phyloP scores from a whole-genome alignment of 2,329 filamentous ascomycete species.

The Microdochium bolleyi region DNA sequence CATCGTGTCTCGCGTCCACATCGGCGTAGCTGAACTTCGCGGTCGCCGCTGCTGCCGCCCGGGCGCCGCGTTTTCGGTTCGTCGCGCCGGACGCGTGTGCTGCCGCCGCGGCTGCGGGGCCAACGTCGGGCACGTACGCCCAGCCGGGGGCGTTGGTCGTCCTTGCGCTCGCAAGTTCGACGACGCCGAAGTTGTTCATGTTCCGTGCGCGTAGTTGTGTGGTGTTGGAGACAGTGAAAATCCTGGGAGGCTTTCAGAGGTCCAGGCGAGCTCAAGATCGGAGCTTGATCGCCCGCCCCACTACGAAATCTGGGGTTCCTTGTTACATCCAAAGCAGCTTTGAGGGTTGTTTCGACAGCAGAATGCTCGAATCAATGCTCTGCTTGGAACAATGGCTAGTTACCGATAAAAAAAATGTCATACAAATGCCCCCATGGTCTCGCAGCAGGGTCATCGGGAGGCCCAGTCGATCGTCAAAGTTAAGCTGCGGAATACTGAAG shows the following conservation, averaged over 20 bases:
- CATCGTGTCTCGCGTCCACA: conserved; percentile 72
- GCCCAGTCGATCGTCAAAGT: too few relatives aligned
- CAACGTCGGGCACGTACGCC: conserved; percentile 81
- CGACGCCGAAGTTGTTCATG: conserved; percentile 68
- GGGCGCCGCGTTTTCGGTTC: conserved; percentile 65
- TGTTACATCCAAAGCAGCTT: too few relatives aligned
- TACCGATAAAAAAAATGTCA: too few relatives aligned
- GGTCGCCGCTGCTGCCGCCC: conserved; percentile 36
- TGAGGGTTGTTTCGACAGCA: too few relatives aligned
- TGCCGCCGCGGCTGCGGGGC: conserved; percentile 33
- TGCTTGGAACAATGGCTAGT: too few relatives aligned
- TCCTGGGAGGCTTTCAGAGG: neutral
- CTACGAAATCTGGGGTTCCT: neutral
- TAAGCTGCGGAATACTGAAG: too few relatives aligned
- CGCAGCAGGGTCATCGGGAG: too few relatives aligned
- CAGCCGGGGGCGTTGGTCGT: conserved; percentile 73
- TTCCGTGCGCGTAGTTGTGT: neutral
- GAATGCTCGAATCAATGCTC: too few relatives aligned
- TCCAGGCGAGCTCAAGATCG: neutral
- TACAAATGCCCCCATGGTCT: too few relatives aligned
- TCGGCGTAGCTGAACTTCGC: conserved; percentile 49
- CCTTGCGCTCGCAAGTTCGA: conserved; percentile 68
- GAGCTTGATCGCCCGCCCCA: neutral
- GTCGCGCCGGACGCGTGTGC: conserved; percentile 11
- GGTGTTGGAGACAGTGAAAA: neutral